phyloP scores from a whole-genome alignment of 2,329 filamentous ascomycete genomes.

The Aspergillus sp. region DNA sequence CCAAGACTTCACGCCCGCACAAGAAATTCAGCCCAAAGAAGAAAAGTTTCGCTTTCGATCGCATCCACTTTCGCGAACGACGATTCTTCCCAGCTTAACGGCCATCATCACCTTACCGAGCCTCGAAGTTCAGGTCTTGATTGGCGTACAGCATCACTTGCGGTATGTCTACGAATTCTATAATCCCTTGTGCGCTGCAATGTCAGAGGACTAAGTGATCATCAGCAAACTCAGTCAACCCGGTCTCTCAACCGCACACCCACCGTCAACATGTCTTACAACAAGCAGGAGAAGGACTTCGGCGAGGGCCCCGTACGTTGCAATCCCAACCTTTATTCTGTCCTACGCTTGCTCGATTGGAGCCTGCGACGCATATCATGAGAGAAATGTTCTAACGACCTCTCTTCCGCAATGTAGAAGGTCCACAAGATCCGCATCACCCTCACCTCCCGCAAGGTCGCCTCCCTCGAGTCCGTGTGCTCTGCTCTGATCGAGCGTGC shows the following conservation, averaged over 20 bases:
- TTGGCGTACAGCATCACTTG: conserved; percentile 53
- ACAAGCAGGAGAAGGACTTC: conserved; percentile 94
- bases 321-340: not conserved
- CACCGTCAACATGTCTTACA: conserved; percentile 79
- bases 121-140: conserved; percentile 81
- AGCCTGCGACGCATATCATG: not conserved
- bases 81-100: conserved; percentile 23
- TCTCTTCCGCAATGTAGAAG: conserved; percentile 61
- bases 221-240: conserved; percentile 29
- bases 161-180: conserved; percentile 23
- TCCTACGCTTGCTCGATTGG: not conserved
- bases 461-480: conserved; percentile 97
- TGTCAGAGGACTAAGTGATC: conserved; percentile 4
- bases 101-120: conserved; percentile 79
- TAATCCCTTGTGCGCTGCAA: not conserved
- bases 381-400: conserved; percentile 21
- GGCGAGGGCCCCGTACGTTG: conserved; percentile 79
- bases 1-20: conserved; percentile 39
- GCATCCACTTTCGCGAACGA: conserved; percentile 16
- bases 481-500: conserved; percentile 97
- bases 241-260: conserved; percentile 38
- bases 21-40: conserved; percentile 23
- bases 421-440: conserved; percentile 99
- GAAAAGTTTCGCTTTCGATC: conserved; percentile 18
- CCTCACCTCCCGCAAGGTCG: conserved; percentile 91